phyloP scores from a whole-genome alignment of 2,329 filamentous ascomycete genomes.

The Apiospora rasikravindrae region DNA sequence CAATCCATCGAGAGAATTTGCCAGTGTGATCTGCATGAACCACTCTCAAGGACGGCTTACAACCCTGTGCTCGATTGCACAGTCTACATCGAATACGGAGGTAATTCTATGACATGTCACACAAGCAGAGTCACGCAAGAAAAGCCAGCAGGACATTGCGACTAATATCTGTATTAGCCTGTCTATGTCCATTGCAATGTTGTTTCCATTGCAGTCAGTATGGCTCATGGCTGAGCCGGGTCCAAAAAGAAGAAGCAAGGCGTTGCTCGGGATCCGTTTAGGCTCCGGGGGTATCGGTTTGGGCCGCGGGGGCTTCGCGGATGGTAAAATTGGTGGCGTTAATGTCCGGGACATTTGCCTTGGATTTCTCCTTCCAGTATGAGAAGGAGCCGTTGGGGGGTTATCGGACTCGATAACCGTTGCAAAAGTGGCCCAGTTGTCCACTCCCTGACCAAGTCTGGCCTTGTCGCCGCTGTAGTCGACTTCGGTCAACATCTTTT shows the following conservation, averaged over 20 bases:
- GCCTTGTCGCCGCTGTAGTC: background rate
- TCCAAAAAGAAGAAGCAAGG: background rate
- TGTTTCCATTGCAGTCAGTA: background rate
- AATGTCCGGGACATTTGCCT: background rate
- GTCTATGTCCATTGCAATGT: background rate
- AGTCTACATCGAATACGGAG: no score
- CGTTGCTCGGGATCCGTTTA: background rate
- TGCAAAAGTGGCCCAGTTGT: background rate
- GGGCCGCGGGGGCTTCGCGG: background rate
- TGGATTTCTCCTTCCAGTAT: background rate
- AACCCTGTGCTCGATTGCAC: no score
- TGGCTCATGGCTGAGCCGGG: background rate
- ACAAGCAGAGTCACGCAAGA: background rate
- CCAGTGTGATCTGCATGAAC: no score
- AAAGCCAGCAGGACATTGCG: background rate
- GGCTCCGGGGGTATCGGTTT: background rate
- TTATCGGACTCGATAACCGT: background rate
- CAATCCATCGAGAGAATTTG: no score
- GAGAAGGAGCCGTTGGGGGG: background rate
- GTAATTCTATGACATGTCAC: background rate
- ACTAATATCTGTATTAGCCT: background rate
- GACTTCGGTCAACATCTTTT: background rate
- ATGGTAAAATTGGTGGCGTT: background rate
- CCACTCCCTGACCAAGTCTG: background rate
- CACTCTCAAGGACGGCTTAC: no score